These are phyloP conservation scores for Auricularia heimuer DNA, from an alignment of 768 basidiomycete species.

Conservation along the genomic window DNA sequence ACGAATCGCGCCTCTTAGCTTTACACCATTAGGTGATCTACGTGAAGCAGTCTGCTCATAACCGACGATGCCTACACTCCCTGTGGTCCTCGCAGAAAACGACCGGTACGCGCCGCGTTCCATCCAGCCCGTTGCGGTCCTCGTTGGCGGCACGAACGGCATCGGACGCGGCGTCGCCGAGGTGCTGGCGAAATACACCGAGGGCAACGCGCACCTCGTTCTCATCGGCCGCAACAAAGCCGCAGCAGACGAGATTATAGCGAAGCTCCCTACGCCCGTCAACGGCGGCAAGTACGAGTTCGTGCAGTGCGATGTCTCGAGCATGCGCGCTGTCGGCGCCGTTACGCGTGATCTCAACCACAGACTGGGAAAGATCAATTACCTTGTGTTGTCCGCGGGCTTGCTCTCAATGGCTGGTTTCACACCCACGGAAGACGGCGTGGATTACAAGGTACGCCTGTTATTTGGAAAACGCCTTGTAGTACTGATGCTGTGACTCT, in stretches of 20 bases:
- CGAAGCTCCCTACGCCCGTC: slow-evolving; percentile 24
- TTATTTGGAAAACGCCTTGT: no score
- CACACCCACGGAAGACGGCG: slow-evolving; percentile 35
- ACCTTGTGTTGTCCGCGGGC: slow-evolving; percentile 39
- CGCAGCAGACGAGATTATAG: slow-evolving; percentile 38
- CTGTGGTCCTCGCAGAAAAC: slow-evolving; percentile 24
- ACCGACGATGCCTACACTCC: slow-evolving; percentile 21
- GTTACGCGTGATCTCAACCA: slow-evolving; percentile 21
- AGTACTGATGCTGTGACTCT: not conserved
- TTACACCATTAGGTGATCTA: no score
- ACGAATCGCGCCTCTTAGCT: no score
- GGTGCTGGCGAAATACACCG: slow-evolving; percentile 34
- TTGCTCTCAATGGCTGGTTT: slow-evolving; percentile 29
- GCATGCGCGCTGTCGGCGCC: slow-evolving; percentile 39
- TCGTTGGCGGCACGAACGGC: slow-evolving; percentile 26
- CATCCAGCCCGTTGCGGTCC: slow-evolving; percentile 20
- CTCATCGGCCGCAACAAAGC: slow-evolving; percentile 41
- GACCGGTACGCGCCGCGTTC: slow-evolving; percentile 11
- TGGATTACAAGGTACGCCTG: slow-evolving; percentile 24
- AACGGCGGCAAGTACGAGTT: slow-evolving; percentile 31
- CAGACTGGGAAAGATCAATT: slow-evolving; percentile 40
- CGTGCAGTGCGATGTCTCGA: slow-evolving; percentile 40
- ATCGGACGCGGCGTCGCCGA: slow-evolving; percentile 36
- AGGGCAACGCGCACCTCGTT: slow-evolving; percentile 42
- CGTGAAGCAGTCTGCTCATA: no score